Evolutionary conservation across 2,329 filamentous ascomycete species (phyloP), one percentile per base, ranked within the genome.

Genomic region (Alternaria triticina): DNA sequence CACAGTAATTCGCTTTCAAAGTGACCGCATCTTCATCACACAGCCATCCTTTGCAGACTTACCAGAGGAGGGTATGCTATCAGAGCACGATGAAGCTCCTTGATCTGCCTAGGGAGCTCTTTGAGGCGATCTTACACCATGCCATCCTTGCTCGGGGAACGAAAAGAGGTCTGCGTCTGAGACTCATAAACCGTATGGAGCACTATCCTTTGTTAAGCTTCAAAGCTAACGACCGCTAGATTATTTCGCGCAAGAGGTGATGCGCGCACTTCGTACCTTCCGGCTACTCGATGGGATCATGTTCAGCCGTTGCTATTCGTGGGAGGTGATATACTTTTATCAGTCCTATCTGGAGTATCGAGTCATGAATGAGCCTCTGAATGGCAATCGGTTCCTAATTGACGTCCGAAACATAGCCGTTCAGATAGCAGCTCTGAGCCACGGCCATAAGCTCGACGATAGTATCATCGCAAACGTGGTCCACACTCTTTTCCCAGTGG

Each of bases 291-390:
- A 40, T n/a, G 33, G 15, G 2, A n/a, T 17, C 8, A 10, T 40
- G 15, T 40, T 40, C 1, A 8, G 4, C 33, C 0, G 0, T 10
- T 1, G 1, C 33, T 40, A 40, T 1, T 10, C 33, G 0, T 40
- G 15, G 33, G 33, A 17, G 1, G 33, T 1, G 2, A 40, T 40
- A 0, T 0, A 40, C 33, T 40, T 17, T 4, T 40, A 1, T 0
- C 33, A 40, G 2, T 40, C 33, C 0, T 40, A 40, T 40, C 15
- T 8, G 5, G 8, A 5, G 33, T 10, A 9, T 17, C 15, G 33
- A 10, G 1, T 40, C 4, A n/a, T 40, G 33, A 15, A 40, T n/a
- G 33, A 40, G 15, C 1, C 33, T 36, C 1, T 9, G 8, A 9
- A 36, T 1, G 15, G 33, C 0, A 36, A 36, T 2, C 15, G 0